Evolutionary conservation across 108 stramenopile species (phyloP).

Genomic region (Seminavis robusta): DNA sequence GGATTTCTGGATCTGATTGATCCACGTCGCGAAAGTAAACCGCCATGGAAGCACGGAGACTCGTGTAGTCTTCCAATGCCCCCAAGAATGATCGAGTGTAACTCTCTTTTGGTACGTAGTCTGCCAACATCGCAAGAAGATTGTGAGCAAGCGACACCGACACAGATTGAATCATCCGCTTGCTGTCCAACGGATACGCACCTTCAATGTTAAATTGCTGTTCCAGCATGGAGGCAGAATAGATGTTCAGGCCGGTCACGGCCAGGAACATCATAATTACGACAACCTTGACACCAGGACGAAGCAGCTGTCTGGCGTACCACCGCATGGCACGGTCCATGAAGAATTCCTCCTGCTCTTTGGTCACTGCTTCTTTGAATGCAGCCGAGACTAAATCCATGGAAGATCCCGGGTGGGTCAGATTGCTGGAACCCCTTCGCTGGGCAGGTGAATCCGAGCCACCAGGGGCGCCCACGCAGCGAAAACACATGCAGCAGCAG

Average conservation of each 20-base stretch:
- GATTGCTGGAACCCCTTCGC: no score
- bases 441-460: no score
- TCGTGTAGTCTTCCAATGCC: neutral
- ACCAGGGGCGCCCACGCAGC: no score
- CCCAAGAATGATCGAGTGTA: no score
- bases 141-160: neutral
- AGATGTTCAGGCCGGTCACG: neutral
- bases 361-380: neutral
- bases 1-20: constrained; percentile 4
- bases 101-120: neutral
- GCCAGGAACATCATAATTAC: neutral
- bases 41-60: no score
- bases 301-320: neutral
- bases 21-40: neutral
- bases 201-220: neutral
- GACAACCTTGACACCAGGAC: neutral
- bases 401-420: no score
- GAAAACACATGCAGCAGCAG: constrained; percentile 2
- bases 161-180: neutral
- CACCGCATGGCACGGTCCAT: neutral
- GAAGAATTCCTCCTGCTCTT: neutral
- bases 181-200: neutral
- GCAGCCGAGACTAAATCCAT: neutral
- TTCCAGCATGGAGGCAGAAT: neutral
- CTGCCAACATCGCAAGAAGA: neutral